A percentile compares a stretch with the other conserved stretches of the same genome.
These are phyloP conservation scores for Fusarium sp. DNA, from an alignment of 2,329 filamentous ascomycete genomes.

Conservation along the genomic window DNA sequence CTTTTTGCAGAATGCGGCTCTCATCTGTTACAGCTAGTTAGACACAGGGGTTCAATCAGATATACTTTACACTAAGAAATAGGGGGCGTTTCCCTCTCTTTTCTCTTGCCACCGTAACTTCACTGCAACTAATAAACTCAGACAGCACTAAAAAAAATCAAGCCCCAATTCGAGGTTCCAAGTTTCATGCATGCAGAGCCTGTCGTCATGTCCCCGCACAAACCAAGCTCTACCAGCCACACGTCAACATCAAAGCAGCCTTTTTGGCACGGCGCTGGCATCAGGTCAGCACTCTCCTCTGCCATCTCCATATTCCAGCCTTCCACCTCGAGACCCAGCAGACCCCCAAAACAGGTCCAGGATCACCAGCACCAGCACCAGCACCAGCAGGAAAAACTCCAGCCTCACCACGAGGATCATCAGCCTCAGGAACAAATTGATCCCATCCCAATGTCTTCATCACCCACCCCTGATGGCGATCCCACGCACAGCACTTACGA, in stretches of 20 bases:
- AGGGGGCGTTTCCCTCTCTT: neutral
- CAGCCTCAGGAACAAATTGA: constrained; percentile 6
- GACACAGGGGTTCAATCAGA: neutral
- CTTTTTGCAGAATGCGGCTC: constrained; percentile 4
- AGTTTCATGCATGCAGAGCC: constrained; percentile 8
- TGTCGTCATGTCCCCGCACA: constrained; percentile 43
- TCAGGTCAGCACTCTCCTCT: constrained; percentile 21
- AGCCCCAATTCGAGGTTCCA: constrained; percentile 1
- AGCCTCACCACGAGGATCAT: neutral
- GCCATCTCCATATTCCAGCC: constrained; percentile 16
- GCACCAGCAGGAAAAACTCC: neutral
- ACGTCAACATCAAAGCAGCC: constrained; percentile 24
- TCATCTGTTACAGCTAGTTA: neutral
- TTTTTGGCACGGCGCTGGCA: constrained; percentile 19
- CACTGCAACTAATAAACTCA: neutral
- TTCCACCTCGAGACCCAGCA: constrained; percentile 11
- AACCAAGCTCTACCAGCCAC: constrained; percentile 27
- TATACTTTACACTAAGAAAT: neutral
- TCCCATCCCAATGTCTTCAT: constrained; percentile 9
- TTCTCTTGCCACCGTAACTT: neutral
- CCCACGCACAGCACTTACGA: constrained; percentile 43
- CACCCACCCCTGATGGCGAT: constrained; percentile 31
- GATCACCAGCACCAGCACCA: neutral
- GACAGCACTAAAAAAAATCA: neutral
- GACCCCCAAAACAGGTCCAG: constrained; percentile 11